Percentiles rank a stretch among this genome's conserved stretches.
phyloP scores from a whole-genome alignment of 306 rosid genomes.

The Castanea sativa region DNA sequence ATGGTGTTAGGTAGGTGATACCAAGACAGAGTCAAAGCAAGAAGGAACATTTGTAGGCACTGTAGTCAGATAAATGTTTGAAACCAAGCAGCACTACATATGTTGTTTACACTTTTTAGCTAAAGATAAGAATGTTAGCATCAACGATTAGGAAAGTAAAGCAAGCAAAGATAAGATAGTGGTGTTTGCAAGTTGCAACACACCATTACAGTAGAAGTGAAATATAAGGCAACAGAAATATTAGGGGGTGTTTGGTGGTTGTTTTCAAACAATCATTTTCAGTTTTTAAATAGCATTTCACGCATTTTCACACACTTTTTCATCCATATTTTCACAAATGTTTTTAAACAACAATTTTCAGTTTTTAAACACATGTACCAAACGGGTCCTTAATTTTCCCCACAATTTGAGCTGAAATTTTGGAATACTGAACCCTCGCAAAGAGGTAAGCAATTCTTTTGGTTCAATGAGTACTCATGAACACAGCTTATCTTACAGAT shows the following conservation, averaged over 20 bases:
- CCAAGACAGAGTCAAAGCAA: too few species aligned
- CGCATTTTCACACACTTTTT: too few species aligned
- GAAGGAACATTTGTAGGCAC: too few species aligned
- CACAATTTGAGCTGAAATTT: background rate
- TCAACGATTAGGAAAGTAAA: background rate
- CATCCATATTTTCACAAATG: too few species aligned
- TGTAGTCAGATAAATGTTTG: background rate
- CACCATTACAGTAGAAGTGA: background rate
- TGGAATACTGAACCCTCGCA: background rate
- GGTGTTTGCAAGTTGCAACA: background rate
- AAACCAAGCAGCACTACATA: background rate
- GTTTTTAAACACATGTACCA: too few species aligned
- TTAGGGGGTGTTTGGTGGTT: background rate
- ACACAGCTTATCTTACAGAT: background rate
- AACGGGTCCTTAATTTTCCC: background rate
- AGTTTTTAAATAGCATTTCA: too few species aligned
- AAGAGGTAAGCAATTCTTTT: background rate
- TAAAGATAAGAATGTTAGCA: background rate
- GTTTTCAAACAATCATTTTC: too few species aligned
- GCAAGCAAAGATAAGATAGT: background rate
- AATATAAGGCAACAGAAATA: background rate
- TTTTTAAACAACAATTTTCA: too few species aligned
- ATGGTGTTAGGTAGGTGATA: too few species aligned
- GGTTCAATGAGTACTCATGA: background rate
- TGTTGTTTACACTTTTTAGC: background rate